Evolutionary conservation across 805 yeast species (phyloP), one percentile per base, ranked within the genome.

Genomic region (Candida hispaniensis): DNA sequence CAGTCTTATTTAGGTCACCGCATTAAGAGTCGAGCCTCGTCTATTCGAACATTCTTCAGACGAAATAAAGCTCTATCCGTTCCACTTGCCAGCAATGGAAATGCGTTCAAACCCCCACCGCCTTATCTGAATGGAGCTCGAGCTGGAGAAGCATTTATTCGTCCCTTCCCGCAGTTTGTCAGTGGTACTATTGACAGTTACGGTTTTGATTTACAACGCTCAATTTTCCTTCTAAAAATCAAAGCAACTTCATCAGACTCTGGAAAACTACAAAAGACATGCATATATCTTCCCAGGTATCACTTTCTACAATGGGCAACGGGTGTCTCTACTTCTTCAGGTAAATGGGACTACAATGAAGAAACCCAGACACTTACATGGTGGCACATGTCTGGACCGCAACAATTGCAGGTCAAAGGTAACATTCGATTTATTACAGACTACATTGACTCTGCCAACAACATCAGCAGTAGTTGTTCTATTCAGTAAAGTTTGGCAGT

Each of bases 111-210:
- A n/a, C 30, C 38, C 17, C 38, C 38, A 4, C 38, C 38, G 2
- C 30, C 19, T 15, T 34, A 34, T n/a, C 26, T 34, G 7, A 25
- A 20, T 18, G 38, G 38, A 18, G 30, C 38, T 7, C 14, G 38
- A 18, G 38, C 38, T 2, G 30, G 30, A 4, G 70, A 68, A 33
- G 83, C 95, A 0, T 69, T 81, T 1, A 59, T 81, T 18, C 64
- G 98, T 29, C 96, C 97, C 2, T 78, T 67, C 44, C 76, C 85
- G 1, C 53, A 73, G 1, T 69, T 75, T 3, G 64, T 77, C 0
- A 64, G 64, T 19, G 97, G 97, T 2, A 47, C 47, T 1, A 65
- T 79, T 9, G 50, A 50, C 6, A 54, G 58, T 12, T 69, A 75
- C 10, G 73, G 66, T 30, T 85, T 85, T 52, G 75, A 79, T 41